These are phyloP conservation scores for Naganishia vishniacii DNA, from an alignment of 768 basidiomycete species.

Conservation along the genomic window DNA sequence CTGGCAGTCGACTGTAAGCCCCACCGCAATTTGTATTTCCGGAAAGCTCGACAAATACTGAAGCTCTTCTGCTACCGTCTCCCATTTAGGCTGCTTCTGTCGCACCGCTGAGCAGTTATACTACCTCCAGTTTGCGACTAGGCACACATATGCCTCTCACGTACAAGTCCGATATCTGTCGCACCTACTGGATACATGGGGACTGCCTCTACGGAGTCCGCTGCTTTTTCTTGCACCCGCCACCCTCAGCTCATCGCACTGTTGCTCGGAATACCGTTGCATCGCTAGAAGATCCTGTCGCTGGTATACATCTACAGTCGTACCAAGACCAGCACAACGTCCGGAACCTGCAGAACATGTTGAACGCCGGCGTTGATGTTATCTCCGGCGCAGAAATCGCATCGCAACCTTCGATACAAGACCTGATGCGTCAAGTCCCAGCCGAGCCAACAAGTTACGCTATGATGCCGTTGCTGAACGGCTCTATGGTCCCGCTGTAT, in stretches of 20 bases:
- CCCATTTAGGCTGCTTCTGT: too few species aligned
- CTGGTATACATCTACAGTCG: not conserved
- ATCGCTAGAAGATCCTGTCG: not conserved
- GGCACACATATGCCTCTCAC: not conserved
- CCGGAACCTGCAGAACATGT: not conserved
- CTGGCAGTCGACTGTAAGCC: too few species aligned
- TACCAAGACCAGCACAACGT: constrained; percentile 12
- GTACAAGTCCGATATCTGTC: constrained; percentile 20
- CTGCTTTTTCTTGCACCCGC: constrained; percentile 11
- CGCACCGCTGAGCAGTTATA: not conserved
- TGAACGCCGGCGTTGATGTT: not conserved
- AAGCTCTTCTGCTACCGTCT: too few species aligned
- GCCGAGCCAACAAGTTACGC: not conserved
- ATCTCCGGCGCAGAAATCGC: not conserved
- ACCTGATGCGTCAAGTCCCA: not conserved
- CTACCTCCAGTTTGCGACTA: not conserved
- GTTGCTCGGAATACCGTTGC: constrained; percentile 1
- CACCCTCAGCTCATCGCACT: not conserved
- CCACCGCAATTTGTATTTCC: too few species aligned
- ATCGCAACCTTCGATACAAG: not conserved
- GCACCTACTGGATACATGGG: constrained; percentile 10
- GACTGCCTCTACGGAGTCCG: constrained; percentile 7
- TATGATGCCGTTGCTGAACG: constrained; percentile 2
- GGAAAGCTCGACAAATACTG: too few species aligned
- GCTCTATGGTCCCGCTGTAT: constrained; percentile 5